Conservation (phyloP, 495 filamentous ascomycete genomes). For the Xylaria curta region DNA sequence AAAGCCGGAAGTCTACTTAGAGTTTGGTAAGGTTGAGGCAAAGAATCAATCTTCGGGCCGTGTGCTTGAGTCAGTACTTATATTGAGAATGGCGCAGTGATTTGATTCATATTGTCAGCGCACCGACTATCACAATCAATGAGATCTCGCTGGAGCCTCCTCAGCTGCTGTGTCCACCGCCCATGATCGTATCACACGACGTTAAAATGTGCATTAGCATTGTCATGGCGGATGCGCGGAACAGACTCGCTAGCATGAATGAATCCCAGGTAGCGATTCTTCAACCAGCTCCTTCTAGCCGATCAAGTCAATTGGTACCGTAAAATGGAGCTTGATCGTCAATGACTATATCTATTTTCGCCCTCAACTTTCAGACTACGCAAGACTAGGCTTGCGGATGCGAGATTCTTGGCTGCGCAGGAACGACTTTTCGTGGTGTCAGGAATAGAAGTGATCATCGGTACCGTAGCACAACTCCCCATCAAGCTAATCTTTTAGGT, state of each 20-base stretch:
- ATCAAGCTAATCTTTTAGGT: not conserved
- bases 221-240: constrained; percentile 7
- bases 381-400: constrained; percentile 17
- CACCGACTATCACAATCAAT: constrained; percentile 16
- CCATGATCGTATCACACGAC: not conserved
- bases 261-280: not conserved
- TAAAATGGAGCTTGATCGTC: not conserved
- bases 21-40: not conserved
- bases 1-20: not conserved
- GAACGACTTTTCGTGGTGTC: not conserved
- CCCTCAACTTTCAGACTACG: constrained; percentile 5
- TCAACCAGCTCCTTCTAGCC: constrained; percentile 5
- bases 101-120: not conserved
- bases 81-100: not conserved
- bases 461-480: not conserved
- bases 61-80: constrained; percentile 5
- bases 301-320: not conserved
- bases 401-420: constrained; percentile 3
- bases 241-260: not conserved
- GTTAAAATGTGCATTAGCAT: not conserved
- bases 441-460: constrained; percentile 15
- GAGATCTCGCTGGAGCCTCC: not conserved
- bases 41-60: not conserved
- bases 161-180: not conserved
- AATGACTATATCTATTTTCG: not conserved